These are phyloP conservation scores for Naganishia antarctica DNA, from an alignment of 768 basidiomycete genomes.

Conservation along the genomic window DNA sequence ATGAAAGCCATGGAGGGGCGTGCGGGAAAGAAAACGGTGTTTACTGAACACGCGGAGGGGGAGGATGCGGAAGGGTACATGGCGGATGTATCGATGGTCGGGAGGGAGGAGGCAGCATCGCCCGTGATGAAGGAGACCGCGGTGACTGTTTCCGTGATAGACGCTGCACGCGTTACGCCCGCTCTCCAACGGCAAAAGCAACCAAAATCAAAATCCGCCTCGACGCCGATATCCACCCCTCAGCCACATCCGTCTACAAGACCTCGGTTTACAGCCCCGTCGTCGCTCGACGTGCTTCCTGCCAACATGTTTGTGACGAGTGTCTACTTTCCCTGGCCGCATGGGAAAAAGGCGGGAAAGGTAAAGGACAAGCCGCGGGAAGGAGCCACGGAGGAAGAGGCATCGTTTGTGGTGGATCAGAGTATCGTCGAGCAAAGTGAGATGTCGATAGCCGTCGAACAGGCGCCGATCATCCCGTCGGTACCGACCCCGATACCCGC, in stretches of 20 bases:
- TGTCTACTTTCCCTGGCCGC: conserved; percentile 23
- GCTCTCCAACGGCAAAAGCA: neutral
- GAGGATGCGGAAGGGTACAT: neutral
- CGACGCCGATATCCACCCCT: neutral
- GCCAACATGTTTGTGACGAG: conserved; percentile 22
- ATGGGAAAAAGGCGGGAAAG: conserved; percentile 4
- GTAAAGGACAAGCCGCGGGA: neutral
- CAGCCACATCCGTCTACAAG: conserved; percentile 9
- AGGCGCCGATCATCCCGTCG: neutral
- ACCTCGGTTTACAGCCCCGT: conserved; percentile 23
- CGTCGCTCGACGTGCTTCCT: conserved; percentile 1
- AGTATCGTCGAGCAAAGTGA: neutral
- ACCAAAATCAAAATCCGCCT: neutral
- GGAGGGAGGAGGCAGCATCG: neutral
- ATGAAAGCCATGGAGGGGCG: conserved; percentile 27
- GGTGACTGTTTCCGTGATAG: neutral
- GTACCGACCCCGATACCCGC: neutral
- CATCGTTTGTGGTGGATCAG: neutral
- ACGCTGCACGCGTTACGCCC: neutral
- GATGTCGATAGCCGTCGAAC: neutral
- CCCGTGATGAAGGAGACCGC: neutral
- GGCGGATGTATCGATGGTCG: conserved; percentile 6
- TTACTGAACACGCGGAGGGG: neutral
- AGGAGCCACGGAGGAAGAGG: neutral
- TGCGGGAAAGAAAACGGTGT: conserved; percentile 15